Percentiles rank a stretch among this genome's conserved stretches.
These are phyloP conservation scores for Buddleja alternifolia DNA, from an alignment of 257 asterid species.

Conservation along the genomic window DNA sequence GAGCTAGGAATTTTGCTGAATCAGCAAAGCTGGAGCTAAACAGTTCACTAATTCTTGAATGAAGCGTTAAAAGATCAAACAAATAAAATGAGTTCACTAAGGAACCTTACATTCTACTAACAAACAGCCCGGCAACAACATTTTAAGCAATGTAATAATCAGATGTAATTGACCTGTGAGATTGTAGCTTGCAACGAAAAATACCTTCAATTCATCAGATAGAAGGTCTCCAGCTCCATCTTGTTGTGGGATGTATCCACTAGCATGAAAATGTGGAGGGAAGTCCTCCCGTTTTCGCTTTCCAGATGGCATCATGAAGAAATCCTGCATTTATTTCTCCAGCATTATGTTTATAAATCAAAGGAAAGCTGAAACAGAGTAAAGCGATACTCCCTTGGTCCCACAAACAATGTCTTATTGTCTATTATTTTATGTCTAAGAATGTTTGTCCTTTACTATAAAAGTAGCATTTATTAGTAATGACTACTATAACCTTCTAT, in stretches of 20 bases:
- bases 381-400: background rate
- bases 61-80: conserved; percentile 9
- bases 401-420: background rate
- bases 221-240: conserved; percentile 82
- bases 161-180: background rate
- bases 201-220: conserved; percentile 60
- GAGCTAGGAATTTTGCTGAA: conserved; percentile 12
- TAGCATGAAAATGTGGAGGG: conserved; percentile 63
- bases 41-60: conserved; percentile 6
- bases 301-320: conserved; percentile 64
- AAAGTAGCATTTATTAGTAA: background rate
- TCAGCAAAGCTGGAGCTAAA: conserved; percentile 19
- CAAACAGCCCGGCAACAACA: background rate
- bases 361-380: conserved; percentile 6
- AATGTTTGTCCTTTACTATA: background rate
- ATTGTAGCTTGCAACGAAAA: conserved; percentile 5
- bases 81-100: conserved; percentile 15
- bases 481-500: background rate
- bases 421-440: background rate
- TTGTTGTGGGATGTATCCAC: conserved; percentile 93
- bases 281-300: conserved; percentile 89
- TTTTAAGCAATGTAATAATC: conserved; percentile 22
- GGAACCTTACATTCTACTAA: background rate
- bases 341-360: conserved; percentile 19
- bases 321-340: conserved; percentile 60